Conservation (phyloP, 1,139 yeast genomes). For the Blastobotrys ciferrii region DNA sequence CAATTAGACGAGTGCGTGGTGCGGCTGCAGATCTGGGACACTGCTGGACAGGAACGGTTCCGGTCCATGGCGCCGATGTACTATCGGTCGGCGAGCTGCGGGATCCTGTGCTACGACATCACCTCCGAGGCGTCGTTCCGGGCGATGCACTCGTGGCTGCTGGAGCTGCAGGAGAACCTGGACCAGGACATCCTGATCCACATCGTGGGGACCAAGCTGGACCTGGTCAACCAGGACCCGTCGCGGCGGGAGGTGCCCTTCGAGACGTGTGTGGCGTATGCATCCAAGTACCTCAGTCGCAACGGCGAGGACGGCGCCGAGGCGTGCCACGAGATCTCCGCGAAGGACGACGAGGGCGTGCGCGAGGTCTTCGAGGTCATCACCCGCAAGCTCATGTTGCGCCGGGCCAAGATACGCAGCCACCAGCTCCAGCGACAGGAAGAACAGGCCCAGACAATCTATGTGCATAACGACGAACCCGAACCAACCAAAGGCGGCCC, state of each 20-base stretch:
- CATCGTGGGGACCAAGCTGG: slow-evolving; percentile 83
- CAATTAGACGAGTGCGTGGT: slow-evolving; percentile 80
- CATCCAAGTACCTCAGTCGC: slow-evolving; percentile 32
- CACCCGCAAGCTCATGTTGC: slow-evolving; percentile 34
- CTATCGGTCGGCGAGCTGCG: slow-evolving; percentile 92
- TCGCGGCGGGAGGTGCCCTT: slow-evolving; percentile 38
- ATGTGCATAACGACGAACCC: slow-evolving; percentile 35
- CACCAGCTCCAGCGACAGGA: slow-evolving; percentile 26
- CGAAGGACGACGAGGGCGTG: slow-evolving; percentile 40
- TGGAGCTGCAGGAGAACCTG: slow-evolving; percentile 85
- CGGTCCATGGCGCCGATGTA: slow-evolving; percentile 94
- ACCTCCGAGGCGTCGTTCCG: slow-evolving; percentile 91
- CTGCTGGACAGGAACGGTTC: slow-evolving; percentile 92
- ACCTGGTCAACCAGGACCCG: slow-evolving; percentile 47
- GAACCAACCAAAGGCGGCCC: slow-evolving; percentile 29
- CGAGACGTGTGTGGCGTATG: slow-evolving; percentile 39
- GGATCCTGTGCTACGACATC: slow-evolving; percentile 85
- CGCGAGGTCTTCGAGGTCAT: slow-evolving; percentile 39
- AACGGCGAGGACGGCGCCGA: slow-evolving; percentile 31
- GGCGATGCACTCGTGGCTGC: slow-evolving; percentile 88
- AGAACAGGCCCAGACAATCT: slow-evolving; percentile 31
- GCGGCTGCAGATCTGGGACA: slow-evolving; percentile 91
- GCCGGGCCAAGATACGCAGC: slow-evolving; percentile 23
- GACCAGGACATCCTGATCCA: slow-evolving; percentile 79
- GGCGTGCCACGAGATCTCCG: slow-evolving; percentile 39